Base-by-base conservation (phyloP, 1,284 basidiomycete species). In the Boletus calvinii region DNA sequence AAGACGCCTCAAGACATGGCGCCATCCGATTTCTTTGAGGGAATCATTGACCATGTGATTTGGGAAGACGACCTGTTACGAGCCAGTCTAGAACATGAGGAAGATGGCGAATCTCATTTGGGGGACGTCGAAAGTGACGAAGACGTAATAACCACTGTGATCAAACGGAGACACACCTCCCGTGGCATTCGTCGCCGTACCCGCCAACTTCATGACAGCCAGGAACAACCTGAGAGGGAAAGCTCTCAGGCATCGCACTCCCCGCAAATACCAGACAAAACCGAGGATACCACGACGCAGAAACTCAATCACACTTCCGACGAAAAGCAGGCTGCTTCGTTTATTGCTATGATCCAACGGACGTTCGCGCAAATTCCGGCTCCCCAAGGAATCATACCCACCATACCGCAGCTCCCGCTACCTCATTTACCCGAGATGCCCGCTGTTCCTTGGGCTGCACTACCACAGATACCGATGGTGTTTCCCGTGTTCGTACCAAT, bases 1-100 rank as follows among this genome's bases (percentile, higher is more conserved):
- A 85, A 87, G 70, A 90, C 87, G 17, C 81, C 96, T 1, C 75
- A 84, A 32, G 93, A 98, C 62, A 75, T 94, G 31, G 84, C 86
- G 1, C 78, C 77, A 9, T 72, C 77, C n/a, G 78, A 77, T 37
- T 84, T 83, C 65, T 81, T 86, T 59, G 72, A 75, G 36, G 74
- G 71, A 44, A 63, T 79, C 24, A 61, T 59, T 26, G 48, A 50
- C 7, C 17, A 45, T 32, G 56, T 24, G 49, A 46, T 31, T 73
- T 75, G 37, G 71, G 81, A 31, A 67, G 75, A 53, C 8, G 58
- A 62, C 12, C 13, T 50, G 3, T 48, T 46, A n/a, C 36, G 36
- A 36, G 10, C 65, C 46, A 62, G 70, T 56, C 61, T 70, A 37
- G 67, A 71, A 55, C 69, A 74, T 20, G 74, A 46, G 11, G 50